phyloP scores from a whole-genome alignment of 2,329 filamentous ascomycete species.

The Xylariaceae sp. region DNA sequence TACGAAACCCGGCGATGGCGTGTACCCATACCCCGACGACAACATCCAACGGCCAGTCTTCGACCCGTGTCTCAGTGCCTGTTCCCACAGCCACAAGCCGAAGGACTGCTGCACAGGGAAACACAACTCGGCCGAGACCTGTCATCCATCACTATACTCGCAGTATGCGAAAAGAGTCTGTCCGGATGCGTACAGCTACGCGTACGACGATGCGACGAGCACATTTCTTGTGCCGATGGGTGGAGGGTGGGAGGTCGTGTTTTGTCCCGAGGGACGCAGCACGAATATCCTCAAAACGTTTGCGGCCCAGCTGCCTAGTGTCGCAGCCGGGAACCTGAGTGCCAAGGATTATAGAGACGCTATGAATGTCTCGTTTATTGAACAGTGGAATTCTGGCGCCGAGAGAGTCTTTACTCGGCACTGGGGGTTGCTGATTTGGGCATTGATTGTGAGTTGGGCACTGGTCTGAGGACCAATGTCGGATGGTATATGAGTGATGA shows the following conservation, averaged over 20 bases:
- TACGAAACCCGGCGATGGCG: slow-evolving; percentile 65
- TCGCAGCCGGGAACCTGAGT: slow-evolving; percentile 41
- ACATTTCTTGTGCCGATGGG: slow-evolving; percentile 63
- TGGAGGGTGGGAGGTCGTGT: slow-evolving; percentile 73
- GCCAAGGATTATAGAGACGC: slow-evolving; percentile 31
- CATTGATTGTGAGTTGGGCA: background rate
- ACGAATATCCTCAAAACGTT: slow-evolving; percentile 56
- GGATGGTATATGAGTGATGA: background rate
- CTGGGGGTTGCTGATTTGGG: background rate
- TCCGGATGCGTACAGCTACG: slow-evolving; percentile 80
- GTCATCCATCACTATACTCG: slow-evolving; percentile 65
- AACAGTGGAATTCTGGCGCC: slow-evolving; percentile 21
- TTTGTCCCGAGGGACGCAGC: slow-evolving; percentile 64
- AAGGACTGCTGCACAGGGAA: slow-evolving; percentile 72
- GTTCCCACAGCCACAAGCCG: slow-evolving; percentile 62
- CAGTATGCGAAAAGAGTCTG: slow-evolving; percentile 69
- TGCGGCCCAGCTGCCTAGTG: slow-evolving; percentile 43
- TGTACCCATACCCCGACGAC: slow-evolving; percentile 79
- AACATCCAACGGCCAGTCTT: slow-evolving; percentile 66
- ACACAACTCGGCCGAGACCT: slow-evolving; percentile 59
- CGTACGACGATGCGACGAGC: slow-evolving; percentile 56
- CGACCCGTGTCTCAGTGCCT: slow-evolving; percentile 74
- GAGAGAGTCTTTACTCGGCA: background rate
- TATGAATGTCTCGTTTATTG: slow-evolving; percentile 35
- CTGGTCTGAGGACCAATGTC: background rate